These are phyloP conservation scores for Loxodes magnus DNA, from an alignment of 73 alveolate genomes.

Conservation along the genomic window DNA sequence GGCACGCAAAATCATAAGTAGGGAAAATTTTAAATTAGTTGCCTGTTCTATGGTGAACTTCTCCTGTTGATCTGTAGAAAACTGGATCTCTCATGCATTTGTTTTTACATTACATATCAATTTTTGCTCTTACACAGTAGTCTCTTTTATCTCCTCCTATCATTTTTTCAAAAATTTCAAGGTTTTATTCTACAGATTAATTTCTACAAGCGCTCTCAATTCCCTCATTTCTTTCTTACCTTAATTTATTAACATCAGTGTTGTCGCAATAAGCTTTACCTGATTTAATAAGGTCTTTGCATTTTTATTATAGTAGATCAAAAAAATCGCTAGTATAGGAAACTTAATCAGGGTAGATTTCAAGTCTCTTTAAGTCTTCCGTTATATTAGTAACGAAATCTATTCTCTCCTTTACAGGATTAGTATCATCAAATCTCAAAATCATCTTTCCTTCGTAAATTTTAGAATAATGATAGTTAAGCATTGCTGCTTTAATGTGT, in stretches of 20 bases:
- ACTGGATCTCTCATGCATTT: conserved; percentile 98
- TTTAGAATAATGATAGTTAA: conserved; percentile 90
- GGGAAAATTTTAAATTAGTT: conserved; percentile 85
- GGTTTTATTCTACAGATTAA: conserved; percentile 60
- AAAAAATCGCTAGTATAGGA: conserved; percentile 81
- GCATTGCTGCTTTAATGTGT: conserved; percentile 95
- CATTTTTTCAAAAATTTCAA: conserved; percentile 63
- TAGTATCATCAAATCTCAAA: conserved; percentile 97
- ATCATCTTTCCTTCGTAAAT: conserved; percentile 93
- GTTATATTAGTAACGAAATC: conserved; percentile 82
- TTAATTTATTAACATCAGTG: conserved; percentile 90
- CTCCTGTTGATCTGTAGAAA: conserved; percentile 71
- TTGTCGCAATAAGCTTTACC: conserved; percentile 94
- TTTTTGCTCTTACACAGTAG: conserved; percentile 90
- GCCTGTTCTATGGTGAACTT: conserved; percentile 86
- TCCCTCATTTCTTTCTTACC: conserved; percentile 76
- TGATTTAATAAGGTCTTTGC: conserved; percentile 57
- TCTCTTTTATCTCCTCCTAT: conserved; percentile 37
- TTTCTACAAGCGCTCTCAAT: conserved; percentile 72
- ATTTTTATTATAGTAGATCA: conserved; percentile 51
- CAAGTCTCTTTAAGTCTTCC: conserved; percentile 64
- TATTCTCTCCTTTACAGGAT: conserved; percentile 84
- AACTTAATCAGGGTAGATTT: conserved; percentile 67
- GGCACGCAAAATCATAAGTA: conserved; percentile 98
- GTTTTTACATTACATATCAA: conserved; percentile 69